phyloP scores from a whole-genome alignment of 2,329 filamentous ascomycete genomes.

The Metarhizium sp. region DNA sequence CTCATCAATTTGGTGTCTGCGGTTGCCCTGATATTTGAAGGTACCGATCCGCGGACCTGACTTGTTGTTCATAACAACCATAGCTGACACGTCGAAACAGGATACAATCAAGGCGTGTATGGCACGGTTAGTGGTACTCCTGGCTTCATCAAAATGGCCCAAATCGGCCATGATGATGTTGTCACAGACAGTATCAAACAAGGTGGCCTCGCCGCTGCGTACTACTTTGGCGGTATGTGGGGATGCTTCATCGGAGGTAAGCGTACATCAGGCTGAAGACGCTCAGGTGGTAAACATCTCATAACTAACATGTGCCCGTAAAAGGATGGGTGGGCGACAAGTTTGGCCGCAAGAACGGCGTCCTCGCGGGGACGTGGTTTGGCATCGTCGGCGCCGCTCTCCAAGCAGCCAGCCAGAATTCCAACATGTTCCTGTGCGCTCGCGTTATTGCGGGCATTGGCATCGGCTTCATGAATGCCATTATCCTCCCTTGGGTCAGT shows the following conservation, averaged over 20 bases:
- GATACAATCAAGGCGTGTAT: conserved; percentile 46
- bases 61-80: background rate
- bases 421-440: conserved; percentile 38
- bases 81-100: conserved; percentile 17
- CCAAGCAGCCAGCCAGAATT: conserved; percentile 22
- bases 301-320: background rate
- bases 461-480: conserved; percentile 39
- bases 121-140: conserved; percentile 36
- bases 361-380: conserved; percentile 36
- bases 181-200: conserved; percentile 39
- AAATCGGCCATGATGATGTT: conserved; percentile 34
- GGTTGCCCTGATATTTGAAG: conserved; percentile 11
- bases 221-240: conserved; percentile 41
- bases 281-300: background rate
- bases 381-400: conserved; percentile 31
- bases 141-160: conserved; percentile 29
- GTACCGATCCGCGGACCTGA: background rate
- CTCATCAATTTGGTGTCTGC: conserved; percentile 14
- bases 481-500: conserved; percentile 37
- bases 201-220: conserved; percentile 40
- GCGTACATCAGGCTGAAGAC: background rate
- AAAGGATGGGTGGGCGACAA: conserved; percentile 37
- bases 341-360: conserved; percentile 35
- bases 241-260: conserved; percentile 36
- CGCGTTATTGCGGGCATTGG: conserved; percentile 41